A percentile compares a stretch with the other conserved stretches of the same genome.
These are phyloP conservation scores for Chionographis japonica DNA, from an alignment of 106 monocot species.

Conservation along the genomic window DNA sequence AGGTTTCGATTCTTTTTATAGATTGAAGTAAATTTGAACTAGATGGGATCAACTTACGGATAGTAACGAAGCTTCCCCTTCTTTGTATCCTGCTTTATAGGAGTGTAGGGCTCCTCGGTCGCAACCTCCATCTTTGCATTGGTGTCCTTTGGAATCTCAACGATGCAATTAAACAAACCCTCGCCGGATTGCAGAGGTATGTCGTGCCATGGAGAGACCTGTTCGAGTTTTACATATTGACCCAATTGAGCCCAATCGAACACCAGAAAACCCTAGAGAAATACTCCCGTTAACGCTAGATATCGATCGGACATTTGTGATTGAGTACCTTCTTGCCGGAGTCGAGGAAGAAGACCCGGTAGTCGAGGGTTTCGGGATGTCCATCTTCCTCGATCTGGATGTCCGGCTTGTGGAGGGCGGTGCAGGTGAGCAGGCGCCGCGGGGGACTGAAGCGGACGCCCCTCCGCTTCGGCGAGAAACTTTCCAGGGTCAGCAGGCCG, in stretches of 20 bases:
- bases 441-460: conserved; percentile 12
- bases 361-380: conserved; percentile 78
- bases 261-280: not conserved
- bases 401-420: conserved; percentile 36
- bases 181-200: conserved; percentile 69
- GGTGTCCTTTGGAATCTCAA: conserved; percentile 93
- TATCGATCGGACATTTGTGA: too few species aligned
- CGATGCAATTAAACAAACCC: conserved; percentile 80
- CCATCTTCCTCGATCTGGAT: conserved; percentile 65
- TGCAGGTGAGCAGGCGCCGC: conserved; percentile 15
- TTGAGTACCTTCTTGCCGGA: conserved; percentile 50
- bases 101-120: conserved; percentile 83
- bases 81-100: conserved; percentile 97
- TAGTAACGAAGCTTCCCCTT: conserved; percentile 99
- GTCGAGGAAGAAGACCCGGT: conserved; percentile 90
- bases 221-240: too few species aligned
- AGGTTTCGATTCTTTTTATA: too few species aligned
- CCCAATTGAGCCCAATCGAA: too few species aligned
- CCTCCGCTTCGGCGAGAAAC: not conserved
- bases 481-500: not conserved
- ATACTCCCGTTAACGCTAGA: not conserved
- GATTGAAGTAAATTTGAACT: not conserved
- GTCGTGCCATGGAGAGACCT: conserved; percentile 95
- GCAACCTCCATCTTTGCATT: conserved; percentile 99
- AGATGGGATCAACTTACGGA: conserved; percentile 47